These are phyloP conservation scores for Phytopythium montanum DNA, from an alignment of 352 stramenopile genomes.

Conservation along the genomic window DNA sequence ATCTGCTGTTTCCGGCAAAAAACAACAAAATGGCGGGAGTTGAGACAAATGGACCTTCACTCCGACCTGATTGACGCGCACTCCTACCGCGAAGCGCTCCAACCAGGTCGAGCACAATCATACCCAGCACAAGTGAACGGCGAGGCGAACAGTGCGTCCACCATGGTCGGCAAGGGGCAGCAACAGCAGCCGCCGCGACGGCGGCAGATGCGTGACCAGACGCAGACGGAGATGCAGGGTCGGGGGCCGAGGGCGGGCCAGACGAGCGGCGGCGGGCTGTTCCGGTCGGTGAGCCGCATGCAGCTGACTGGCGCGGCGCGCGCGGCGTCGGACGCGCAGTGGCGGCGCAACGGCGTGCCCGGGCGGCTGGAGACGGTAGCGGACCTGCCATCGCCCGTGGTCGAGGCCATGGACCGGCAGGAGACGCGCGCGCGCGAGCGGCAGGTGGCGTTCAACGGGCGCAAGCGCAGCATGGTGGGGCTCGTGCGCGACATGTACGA, in stretches of 20 bases:
- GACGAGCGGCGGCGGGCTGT: slow-evolving; percentile 24
- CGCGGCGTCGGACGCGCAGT: slow-evolving; percentile 18
- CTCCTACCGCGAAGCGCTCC: background rate
- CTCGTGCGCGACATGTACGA: slow-evolving; percentile 73
- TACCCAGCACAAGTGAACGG: background rate
- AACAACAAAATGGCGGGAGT: no score
- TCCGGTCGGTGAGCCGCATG: slow-evolving; percentile 55
- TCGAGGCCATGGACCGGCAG: slow-evolving; percentile 37
- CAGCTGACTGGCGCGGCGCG: slow-evolving; percentile 46
- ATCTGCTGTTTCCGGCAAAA: background rate
- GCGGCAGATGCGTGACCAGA: background rate
- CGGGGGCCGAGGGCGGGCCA: background rate
- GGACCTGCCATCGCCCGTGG: slow-evolving; percentile 46
- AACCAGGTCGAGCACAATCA: background rate
- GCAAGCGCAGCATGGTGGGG: slow-evolving; percentile 38
- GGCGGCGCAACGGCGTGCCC: slow-evolving; percentile 31
- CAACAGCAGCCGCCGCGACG: background rate
- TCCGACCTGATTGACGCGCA: background rate
- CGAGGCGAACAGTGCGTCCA: background rate
- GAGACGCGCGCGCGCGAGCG: slow-evolving; percentile 46
- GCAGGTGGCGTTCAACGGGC: slow-evolving; percentile 39
- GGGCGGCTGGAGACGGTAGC: slow-evolving; percentile 44
- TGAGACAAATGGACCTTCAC: no score
- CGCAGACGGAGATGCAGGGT: no score
- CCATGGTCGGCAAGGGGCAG: background rate